Conservation (phyloP, 805 yeast species). For the Kurtzmaniella cleridarum region DNA sequence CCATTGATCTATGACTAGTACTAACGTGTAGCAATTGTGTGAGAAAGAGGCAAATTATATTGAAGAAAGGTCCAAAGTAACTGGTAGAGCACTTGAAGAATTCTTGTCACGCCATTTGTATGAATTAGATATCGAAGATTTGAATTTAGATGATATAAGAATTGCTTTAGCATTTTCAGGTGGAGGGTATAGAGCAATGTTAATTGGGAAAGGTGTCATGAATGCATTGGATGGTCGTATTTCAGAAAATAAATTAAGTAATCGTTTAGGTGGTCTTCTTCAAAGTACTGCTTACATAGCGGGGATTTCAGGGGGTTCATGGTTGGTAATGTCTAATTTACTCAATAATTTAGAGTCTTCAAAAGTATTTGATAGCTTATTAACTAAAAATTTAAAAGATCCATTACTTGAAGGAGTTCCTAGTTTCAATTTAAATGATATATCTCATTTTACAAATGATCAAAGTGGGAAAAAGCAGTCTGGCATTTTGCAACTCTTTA, state of each 20-base stretch:
- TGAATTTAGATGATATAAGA: constrained; percentile 12
- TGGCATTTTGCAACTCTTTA: background rate
- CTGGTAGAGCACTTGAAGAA: constrained; percentile 20
- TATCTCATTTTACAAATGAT: background rate
- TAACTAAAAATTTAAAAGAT: constrained; percentile 36
- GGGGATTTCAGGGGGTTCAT: constrained; percentile 70
- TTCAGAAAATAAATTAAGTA: constrained; percentile 18
- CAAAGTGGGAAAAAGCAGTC: constrained; percentile 2
- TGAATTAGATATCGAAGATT: constrained; percentile 21
- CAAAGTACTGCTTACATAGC: constrained; percentile 53
- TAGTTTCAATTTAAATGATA: constrained; percentile 37
- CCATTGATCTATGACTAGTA: background rate
- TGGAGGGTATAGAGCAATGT: constrained; percentile 56
- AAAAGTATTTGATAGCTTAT: background rate
- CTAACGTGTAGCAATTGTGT: constrained; percentile 12
- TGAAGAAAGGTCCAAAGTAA: constrained; percentile 19
- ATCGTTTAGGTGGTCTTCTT: constrained; percentile 46
- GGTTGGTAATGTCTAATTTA: constrained; percentile 51
- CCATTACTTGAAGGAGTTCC: constrained; percentile 56
- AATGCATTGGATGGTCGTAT: constrained; percentile 47
- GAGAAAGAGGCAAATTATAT: constrained; percentile 22
- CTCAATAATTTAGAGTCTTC: constrained; percentile 14
- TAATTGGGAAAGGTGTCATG: constrained; percentile 52
- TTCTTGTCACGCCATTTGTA: constrained; percentile 25
- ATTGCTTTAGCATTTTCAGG: constrained; percentile 45